Conservation (phyloP, 139 green algal genomes). For the Chlamydomonas sp. region DNA sequence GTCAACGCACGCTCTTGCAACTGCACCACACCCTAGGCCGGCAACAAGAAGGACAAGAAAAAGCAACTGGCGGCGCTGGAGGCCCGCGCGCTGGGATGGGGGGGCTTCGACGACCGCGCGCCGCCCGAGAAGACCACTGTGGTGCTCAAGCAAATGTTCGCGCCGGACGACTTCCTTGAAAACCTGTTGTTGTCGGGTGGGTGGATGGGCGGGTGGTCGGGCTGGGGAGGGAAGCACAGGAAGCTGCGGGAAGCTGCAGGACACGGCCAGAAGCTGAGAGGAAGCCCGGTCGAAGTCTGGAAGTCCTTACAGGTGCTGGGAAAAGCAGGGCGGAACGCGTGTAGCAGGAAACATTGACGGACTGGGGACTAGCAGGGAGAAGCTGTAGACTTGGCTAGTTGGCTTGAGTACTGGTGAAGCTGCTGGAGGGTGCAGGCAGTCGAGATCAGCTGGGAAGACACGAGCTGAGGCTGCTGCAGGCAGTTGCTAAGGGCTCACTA, state of each 20-base stretch:
- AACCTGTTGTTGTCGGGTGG: slow-evolving; percentile 42
- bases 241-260: too few species aligned
- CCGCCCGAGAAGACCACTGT: slow-evolving; percentile 85
- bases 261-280: too few species aligned
- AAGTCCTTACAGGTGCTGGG: too few species aligned
- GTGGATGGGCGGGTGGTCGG: neutral
- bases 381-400: too few species aligned
- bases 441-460: too few species aligned
- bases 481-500: neutral
- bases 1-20: too few species aligned
- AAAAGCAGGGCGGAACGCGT: too few species aligned
- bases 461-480: neutral
- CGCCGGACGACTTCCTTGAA: slow-evolving; percentile 73
- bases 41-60: slow-evolving; percentile 45
- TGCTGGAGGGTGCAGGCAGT: too few species aligned
- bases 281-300: too few species aligned
- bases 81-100: slow-evolving; percentile 79
- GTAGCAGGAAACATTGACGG: too few species aligned
- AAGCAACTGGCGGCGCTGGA: slow-evolving; percentile 72
- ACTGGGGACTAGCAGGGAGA: too few species aligned
- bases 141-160: slow-evolving; percentile 91
- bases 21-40: neutral
- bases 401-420: too few species aligned
- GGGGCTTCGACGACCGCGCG: slow-evolving; percentile 91
- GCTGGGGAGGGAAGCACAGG: neutral